These are phyloP conservation scores for Setaria italica DNA, from an alignment of 202 grass and related monocot species.

Conservation along the genomic window DNA sequence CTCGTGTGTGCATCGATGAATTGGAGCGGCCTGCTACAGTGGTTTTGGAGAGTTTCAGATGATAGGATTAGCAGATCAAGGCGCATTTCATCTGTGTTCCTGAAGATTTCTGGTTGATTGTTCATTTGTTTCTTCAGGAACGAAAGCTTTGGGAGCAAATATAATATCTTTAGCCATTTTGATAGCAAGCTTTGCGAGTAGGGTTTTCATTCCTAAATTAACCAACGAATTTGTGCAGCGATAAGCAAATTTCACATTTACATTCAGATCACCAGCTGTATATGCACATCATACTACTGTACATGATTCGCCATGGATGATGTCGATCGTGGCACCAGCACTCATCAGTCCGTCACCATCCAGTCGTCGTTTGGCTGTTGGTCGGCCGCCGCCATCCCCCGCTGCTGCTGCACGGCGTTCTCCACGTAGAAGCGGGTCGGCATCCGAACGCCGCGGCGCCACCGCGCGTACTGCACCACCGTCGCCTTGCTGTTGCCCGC, in stretches of 20 bases:
- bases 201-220: too few species aligned
- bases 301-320: not conserved
- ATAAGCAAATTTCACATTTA: not conserved
- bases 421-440: conserved; percentile 41
- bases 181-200: too few species aligned
- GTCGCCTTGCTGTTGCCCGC: fast-evolving
- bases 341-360: not conserved
- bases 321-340: not conserved
- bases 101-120: too few species aligned
- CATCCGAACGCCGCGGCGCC: conserved; percentile 41
- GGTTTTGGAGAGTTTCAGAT: too few species aligned
- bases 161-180: too few species aligned
- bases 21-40: too few species aligned
- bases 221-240: too few species aligned
- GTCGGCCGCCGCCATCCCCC: not conserved
- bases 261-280: not conserved
- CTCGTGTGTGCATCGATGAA: too few species aligned
- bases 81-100: too few species aligned
- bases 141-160: too few species aligned
- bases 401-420: not conserved
- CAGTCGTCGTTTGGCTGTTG: not conserved
- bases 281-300: not conserved
- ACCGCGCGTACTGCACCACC: conserved; percentile 6
- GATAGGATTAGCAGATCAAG: too few species aligned
- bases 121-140: too few species aligned